Base-by-base conservation (phyloP, 2,329 filamentous ascomycete genomes). In the Amauroascus niger region DNA sequence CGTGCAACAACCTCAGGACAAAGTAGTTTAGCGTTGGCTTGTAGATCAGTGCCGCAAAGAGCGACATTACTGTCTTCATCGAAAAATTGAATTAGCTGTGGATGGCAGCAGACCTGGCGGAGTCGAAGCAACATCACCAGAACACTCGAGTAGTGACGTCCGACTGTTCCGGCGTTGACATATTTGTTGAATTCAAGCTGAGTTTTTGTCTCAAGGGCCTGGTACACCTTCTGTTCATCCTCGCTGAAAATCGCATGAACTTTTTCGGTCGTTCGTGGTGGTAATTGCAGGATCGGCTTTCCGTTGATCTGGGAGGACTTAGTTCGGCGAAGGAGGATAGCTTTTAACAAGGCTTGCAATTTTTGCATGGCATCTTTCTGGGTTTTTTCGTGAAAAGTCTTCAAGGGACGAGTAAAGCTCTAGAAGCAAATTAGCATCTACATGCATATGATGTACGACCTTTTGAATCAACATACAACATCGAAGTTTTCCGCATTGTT, bases 291-390 rank as follows among this genome's bases (percentile, higher is more conserved):
- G 53, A 91, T 87, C 0, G 86, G 87, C 60, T 87, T 79, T 6
- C 88, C 89, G 64, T 95, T 84, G 52, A 95, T 83, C 58, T 79
- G 72, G 0, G 88, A 88, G 32, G 80, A 77, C 69, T 95, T 95
- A 53, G 84, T 90, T 18, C 90, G 84, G 26, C 89, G 84, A 48
- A 95, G 76, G 71, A 95, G 83, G 46, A 90, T 82, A 1, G 86
- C 85, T 62, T 87, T 88, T 35, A 95, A 78, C 4, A 95, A 69
- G 5, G 81, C 81, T 55, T 88, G 87, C 4, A 95, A 71, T 60
- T 83, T 80, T 49, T 71, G 71, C 82, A 95, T 88, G 1, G 83
- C 83, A 39, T 64, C 64, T 18, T 69, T 57, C 54, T 68, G 63
- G 16, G 58, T 28, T n/a, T 56, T 47, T 16, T 71, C 66, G 5